Evolutionary conservation across 257 asterid genomes (phyloP).

Genomic region (Solanum virginianum): DNA sequence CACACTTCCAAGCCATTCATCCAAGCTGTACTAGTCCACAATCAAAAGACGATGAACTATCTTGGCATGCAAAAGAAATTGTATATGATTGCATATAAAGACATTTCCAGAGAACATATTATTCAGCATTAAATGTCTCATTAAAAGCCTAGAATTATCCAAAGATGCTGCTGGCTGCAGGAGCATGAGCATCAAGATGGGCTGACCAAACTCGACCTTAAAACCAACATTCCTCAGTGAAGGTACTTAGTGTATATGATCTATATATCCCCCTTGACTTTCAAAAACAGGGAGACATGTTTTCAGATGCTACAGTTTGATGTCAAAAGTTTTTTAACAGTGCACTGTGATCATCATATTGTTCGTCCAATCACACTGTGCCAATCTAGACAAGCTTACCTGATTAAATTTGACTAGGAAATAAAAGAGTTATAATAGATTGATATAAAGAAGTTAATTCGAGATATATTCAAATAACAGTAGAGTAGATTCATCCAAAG

Average conservation of each 20-base stretch:
- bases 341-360: background rate
- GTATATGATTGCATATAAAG: background rate
- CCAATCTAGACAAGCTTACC: background rate
- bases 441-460: background rate
- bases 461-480: background rate
- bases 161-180: background rate
- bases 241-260: background rate
- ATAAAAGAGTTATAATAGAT: background rate
- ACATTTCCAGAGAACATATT: background rate
- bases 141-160: background rate
- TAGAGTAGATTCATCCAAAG: background rate
- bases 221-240: background rate
- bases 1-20: constrained; percentile 89
- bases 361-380: background rate
- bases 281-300: background rate
- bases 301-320: background rate
- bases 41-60: background rate
- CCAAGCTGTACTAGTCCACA: constrained; percentile 53
- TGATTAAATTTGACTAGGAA: background rate
- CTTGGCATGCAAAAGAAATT: background rate
- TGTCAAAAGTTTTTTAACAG: background rate
- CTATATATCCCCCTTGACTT: background rate
- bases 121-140: background rate
- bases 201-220: background rate
- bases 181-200: background rate